Evolutionary conservation across 169 alveolate species (phyloP).

Genomic region (Plasmodium fragile): DNA sequence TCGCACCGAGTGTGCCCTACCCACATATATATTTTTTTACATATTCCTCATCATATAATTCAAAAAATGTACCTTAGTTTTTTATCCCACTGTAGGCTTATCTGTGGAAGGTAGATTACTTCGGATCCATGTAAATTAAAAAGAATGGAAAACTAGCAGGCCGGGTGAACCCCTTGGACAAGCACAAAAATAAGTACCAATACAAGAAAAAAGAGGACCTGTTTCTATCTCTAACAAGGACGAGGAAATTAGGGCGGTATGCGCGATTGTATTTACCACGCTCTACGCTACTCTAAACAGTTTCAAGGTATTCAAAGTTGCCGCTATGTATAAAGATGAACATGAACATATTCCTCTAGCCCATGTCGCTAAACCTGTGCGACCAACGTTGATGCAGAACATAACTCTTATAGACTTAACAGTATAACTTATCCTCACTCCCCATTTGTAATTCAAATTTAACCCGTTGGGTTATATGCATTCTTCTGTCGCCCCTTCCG

Average conservation of each 20-base stretch:
- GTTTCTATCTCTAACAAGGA: neutral
- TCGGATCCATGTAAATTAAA: neutral
- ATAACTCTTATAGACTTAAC: neutral
- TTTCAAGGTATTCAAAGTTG: neutral
- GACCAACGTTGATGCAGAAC: neutral
- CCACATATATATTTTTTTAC: neutral
- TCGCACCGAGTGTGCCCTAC: neutral
- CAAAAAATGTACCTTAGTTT: neutral
- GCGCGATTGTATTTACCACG: neutral
- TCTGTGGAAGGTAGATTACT: neutral
- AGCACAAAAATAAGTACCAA: neutral
- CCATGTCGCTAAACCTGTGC: neutral
- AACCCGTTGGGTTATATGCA: neutral
- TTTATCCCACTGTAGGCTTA: neutral
- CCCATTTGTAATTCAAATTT: neutral
- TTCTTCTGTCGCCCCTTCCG: neutral
- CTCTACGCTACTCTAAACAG: neutral
- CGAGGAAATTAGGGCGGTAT: neutral
- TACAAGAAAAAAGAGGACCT: neutral
- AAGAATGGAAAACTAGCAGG: neutral
- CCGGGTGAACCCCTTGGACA: neutral
- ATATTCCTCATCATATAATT: neutral
- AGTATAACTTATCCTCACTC: neutral
- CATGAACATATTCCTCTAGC: neutral
- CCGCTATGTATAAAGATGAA: neutral